Conservation (phyloP, 176 grass and related monocot species). For the Eleusine coracana region DNA sequence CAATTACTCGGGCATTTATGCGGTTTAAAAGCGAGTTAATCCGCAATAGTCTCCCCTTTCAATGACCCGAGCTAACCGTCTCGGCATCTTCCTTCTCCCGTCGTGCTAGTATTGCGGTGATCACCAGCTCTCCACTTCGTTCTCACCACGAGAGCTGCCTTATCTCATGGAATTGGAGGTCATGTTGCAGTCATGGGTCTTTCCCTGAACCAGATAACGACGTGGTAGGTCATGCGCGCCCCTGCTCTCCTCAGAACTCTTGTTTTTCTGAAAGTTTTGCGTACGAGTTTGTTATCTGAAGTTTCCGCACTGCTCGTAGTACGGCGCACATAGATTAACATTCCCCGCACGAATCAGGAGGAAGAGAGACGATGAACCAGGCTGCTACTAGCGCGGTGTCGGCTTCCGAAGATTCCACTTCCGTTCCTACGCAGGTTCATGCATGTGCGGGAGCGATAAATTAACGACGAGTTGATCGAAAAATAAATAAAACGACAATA, state of each 20-base stretch:
- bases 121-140: background rate
- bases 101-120: background rate
- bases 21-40: slow-evolving; percentile 85
- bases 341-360: background rate
- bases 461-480: background rate
- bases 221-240: background rate
- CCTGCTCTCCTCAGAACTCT: background rate
- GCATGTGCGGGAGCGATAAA: slow-evolving; percentile 21
- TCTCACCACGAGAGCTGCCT: background rate
- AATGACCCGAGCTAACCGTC: slow-evolving; percentile 80
- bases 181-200: background rate
- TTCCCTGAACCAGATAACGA: slow-evolving; percentile 10
- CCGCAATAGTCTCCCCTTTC: slow-evolving; percentile 84
- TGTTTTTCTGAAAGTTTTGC: background rate
- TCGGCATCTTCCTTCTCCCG: background rate
- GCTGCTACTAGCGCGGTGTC: background rate
- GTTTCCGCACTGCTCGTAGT: background rate
- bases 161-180: background rate
- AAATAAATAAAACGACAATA: background rate
- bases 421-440: background rate
- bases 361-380: background rate
- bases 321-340: background rate
- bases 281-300: background rate
- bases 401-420: background rate
- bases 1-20: slow-evolving; percentile 98